Base-by-base conservation (phyloP, 352 stramenopile species). In the Phytophthora chlamydospora region DNA sequence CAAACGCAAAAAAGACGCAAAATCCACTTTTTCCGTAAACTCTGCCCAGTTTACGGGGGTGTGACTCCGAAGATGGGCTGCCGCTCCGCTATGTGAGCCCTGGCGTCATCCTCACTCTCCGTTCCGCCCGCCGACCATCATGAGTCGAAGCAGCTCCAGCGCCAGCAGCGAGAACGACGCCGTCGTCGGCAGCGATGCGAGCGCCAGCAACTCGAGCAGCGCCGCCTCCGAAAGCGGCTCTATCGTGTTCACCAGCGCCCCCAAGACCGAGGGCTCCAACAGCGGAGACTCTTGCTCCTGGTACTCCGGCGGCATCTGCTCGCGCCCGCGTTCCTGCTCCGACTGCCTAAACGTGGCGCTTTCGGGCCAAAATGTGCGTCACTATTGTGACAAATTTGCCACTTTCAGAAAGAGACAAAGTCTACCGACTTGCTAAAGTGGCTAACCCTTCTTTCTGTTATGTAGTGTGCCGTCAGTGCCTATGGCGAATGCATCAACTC, bases 261-360 rank as follows among this genome's bases (percentile, higher is more conserved):
- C 66, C 12, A 75, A 64, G 45, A 63, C 31, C 4, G 41, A 58
- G 21, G 12, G 46, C 7, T 56, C 46, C 3, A 46, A 63, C 51
- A 60, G 46, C 24, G 58, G 58, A 36, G 70, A 78, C 36, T 61
- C 70, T n/a, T 78, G 70, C 48, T 65, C 58, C 6, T 78, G 70
- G 70, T 75, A 78, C 41, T 45, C 52, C 2, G 58, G 49, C 17
- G 58, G 53, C 44, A 67, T 66, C 33, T 78, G 70, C 40, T 60
- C 58, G 2, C 46, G 29, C 24, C 70, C 70, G 45, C 70, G 70
- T 17, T 73, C 66, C 3, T 78, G 70, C 41, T 65, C 53, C 8
- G 70, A 78, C 58, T 78, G 70, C 47, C 53, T 78, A 12, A 78
- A 81, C 27, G 66, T 73, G 12, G 64, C 43, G 13, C 49, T 85